Percentiles rank a stretch among this genome's conserved stretches.
These are phyloP conservation scores for Coemansia sp. DNA, from an alignment of 192 early-diverging fungal genomes.

Conservation along the genomic window DNA sequence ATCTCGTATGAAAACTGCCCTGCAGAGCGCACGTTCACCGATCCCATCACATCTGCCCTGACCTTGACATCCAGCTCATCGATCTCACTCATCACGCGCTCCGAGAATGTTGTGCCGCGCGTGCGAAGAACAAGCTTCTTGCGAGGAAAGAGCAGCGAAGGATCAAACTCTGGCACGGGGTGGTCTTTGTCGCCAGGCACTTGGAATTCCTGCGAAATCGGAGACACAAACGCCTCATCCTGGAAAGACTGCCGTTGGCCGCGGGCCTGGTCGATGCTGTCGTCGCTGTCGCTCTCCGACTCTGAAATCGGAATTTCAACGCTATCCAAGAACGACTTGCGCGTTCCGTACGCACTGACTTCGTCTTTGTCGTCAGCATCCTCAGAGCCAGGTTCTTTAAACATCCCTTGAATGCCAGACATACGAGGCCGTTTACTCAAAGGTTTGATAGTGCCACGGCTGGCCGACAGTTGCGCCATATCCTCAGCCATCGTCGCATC, in stretches of 20 bases:
- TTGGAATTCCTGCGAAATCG: constrained; percentile 47
- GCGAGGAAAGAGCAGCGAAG: constrained; percentile 19
- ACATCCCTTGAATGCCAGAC: background rate
- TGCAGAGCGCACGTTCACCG: constrained; percentile 23
- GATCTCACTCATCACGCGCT: constrained; percentile 42
- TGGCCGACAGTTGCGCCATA: background rate
- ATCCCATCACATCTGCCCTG: constrained; percentile 24
- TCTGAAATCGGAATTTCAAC: constrained; percentile 36
- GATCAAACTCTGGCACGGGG: constrained; percentile 10
- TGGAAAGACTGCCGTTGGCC: background rate
- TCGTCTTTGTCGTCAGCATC: constrained; percentile 8
- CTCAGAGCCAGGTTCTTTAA: background rate
- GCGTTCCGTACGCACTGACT: constrained; percentile 5
- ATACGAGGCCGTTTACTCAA: constrained; percentile 28
- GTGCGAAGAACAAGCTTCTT: constrained; percentile 41
- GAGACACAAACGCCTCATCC: constrained; percentile 36
- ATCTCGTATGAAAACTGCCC: constrained; percentile 34
- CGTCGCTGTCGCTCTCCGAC: constrained; percentile 9
- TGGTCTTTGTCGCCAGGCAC: constrained; percentile 8
- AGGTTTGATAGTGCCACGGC: constrained; percentile 42
- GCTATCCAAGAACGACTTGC: constrained; percentile 41
- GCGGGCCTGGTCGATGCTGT: background rate
- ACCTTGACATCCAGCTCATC: constrained; percentile 32
- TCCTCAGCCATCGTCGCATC: constrained; percentile 21
- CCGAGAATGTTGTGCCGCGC: constrained; percentile 28